These are phyloP conservation scores for Cladosporium sp. DNA, from an alignment of 2,329 filamentous ascomycete genomes.

Conservation along the genomic window DNA sequence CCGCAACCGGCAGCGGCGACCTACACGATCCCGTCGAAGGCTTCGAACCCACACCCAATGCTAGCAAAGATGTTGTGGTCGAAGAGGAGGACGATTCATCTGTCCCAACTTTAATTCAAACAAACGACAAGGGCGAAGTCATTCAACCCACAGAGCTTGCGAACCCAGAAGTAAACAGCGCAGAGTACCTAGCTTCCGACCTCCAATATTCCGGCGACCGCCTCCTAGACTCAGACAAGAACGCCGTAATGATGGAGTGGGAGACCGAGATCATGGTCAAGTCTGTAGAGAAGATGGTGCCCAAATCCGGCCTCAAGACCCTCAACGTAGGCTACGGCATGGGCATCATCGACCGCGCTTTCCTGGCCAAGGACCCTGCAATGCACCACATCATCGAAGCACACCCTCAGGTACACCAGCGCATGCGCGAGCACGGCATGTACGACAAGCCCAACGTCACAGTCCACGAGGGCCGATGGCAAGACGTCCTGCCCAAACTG, in stretches of 20 bases:
- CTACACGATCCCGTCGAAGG: constrained; percentile 26
- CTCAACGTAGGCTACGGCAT: constrained; percentile 54
- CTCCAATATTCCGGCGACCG: constrained; percentile 50
- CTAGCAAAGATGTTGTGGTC: constrained; percentile 26
- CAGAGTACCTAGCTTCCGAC: constrained; percentile 50
- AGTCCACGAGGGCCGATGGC: constrained; percentile 52
- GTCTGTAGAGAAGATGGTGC: constrained; percentile 46
- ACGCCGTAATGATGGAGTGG: constrained; percentile 58
- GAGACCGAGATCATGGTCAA: constrained; percentile 51
- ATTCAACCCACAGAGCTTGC: constrained; percentile 30
- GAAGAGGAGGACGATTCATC: constrained; percentile 22
- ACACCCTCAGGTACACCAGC: constrained; percentile 50
- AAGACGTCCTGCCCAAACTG: constrained; percentile 49
- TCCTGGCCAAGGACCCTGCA: constrained; percentile 46
- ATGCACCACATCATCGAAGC: constrained; percentile 54
- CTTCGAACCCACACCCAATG: constrained; percentile 37
- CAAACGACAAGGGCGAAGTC: constrained; percentile 31
- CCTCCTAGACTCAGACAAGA: constrained; percentile 49
- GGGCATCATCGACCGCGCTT: constrained; percentile 52
- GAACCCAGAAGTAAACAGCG: constrained; percentile 45
- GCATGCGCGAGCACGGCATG: constrained; percentile 50
- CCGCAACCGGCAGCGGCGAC: constrained; percentile 26
- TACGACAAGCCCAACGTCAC: constrained; percentile 50
- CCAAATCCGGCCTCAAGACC: constrained; percentile 43
- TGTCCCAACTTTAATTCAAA: constrained; percentile 30